Percentiles rank a stretch among this genome's conserved stretches.
phyloP scores from a whole-genome alignment of 2,329 filamentous ascomycete genomes.

The Aspergillus melleus region DNA sequence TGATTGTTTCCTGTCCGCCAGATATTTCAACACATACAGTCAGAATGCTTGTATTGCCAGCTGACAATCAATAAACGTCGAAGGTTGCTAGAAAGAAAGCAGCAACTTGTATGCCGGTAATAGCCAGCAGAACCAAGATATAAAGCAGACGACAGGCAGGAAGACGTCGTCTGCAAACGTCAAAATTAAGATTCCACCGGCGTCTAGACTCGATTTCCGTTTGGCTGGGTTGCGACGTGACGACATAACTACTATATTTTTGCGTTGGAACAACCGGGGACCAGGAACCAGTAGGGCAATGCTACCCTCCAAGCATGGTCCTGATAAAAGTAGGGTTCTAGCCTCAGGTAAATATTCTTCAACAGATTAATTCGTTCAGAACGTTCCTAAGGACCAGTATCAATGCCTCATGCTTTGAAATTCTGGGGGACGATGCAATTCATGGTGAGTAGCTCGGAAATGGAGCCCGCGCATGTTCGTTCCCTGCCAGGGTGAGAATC shows the following conservation, averaged over 20 bases:
- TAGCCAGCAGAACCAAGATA: background rate
- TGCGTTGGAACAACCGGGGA: background rate
- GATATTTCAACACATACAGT: background rate
- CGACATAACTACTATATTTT: conserved; percentile 12
- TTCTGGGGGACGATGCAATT: background rate
- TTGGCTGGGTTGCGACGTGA: conserved; percentile 11
- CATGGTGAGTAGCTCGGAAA: background rate
- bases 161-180: conserved; percentile 2
- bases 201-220: conserved; percentile 6
- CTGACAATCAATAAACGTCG: background rate
- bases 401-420: background rate
- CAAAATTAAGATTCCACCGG: background rate
- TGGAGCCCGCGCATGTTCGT: background rate
- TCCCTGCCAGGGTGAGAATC: too few relatives aligned
- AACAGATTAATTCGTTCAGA: too few relatives aligned
- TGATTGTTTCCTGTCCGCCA: background rate
- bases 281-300: background rate
- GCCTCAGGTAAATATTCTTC: too few relatives aligned
- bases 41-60: background rate
- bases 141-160: background rate
- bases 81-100: background rate
- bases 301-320: background rate
- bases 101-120: background rate
- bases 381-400: background rate
- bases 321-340: background rate